phyloP scores from a whole-genome alignment of 805 yeast species.

The Nakazawaea pomicola region DNA sequence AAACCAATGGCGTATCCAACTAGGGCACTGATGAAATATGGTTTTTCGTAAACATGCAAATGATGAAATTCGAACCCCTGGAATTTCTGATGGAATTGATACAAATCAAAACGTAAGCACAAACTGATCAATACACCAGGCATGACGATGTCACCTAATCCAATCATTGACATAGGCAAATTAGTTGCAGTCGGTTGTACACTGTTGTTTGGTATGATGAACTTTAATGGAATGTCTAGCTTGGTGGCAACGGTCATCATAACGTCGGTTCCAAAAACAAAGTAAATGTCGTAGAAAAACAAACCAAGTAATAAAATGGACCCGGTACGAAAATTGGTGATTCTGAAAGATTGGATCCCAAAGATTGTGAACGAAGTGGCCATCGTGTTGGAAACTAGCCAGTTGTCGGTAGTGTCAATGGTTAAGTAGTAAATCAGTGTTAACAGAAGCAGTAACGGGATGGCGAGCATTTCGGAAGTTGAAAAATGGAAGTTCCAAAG shows the following conservation, averaged over 20 bases:
- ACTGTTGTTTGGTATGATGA: conserved; percentile 36
- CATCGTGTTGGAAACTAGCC: conserved; percentile 42
- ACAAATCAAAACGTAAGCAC: conserved; percentile 51
- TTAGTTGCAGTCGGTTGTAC: background rate
- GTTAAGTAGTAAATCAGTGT: too few relatives aligned
- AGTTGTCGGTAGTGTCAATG: conserved; percentile 28
- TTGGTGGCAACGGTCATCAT: conserved; percentile 60
- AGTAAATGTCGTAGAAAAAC: conserved; percentile 59
- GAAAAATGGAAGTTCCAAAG: conserved; percentile 29
- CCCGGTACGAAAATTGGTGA: conserved; percentile 43
- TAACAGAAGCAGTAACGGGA: too few relatives aligned
- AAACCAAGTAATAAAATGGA: conserved; percentile 40
- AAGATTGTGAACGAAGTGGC: conserved; percentile 39
- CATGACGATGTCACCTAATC: conserved; percentile 61
- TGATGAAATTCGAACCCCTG: conserved; percentile 34
- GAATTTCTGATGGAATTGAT: conserved; percentile 29
- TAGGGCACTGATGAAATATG: conserved; percentile 43
- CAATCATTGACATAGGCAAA: conserved; percentile 37
- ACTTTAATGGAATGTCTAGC: conserved; percentile 50
- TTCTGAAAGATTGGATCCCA: conserved; percentile 32
- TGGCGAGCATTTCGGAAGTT: conserved; percentile 23
- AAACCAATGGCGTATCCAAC: conserved; percentile 46
- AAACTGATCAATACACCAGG: conserved; percentile 53
- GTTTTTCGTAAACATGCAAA: conserved; percentile 30
- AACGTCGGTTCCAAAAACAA: conserved; percentile 57